Evolutionary conservation across 1,284 basidiomycete species (phyloP).

Genomic region (Trametes hirsuta): DNA sequence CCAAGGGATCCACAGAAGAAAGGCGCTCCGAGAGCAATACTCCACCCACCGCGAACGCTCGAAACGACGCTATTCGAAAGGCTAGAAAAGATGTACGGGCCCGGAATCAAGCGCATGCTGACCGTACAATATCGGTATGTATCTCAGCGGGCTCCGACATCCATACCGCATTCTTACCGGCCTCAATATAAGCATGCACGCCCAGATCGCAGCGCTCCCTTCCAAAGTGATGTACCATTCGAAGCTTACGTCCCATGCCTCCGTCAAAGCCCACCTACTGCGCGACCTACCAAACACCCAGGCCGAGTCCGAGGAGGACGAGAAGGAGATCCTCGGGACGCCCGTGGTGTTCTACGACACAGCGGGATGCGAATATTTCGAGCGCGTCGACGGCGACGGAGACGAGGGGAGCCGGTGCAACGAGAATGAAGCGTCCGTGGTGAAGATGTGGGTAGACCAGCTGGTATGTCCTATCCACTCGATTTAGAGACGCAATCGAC

Average conservation of each 20-base stretch:
- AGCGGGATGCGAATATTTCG: slow-evolving; percentile 89
- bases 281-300: slow-evolving; percentile 65
- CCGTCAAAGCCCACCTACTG: slow-evolving; percentile 76
- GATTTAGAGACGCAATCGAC: background rate
- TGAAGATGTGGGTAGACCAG: slow-evolving; percentile 79
- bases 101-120: slow-evolving; percentile 84
- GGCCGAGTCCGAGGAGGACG: slow-evolving; percentile 57
- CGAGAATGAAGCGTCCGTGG: slow-evolving; percentile 90
- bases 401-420: slow-evolving; percentile 91
- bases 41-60: slow-evolving; percentile 74
- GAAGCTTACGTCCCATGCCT: slow-evolving; percentile 70
- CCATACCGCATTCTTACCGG: background rate
- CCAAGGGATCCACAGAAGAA: slow-evolving; percentile 25
- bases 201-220: slow-evolving; percentile 86
- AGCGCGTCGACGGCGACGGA: slow-evolving; percentile 65
- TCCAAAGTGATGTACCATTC: slow-evolving; percentile 81
- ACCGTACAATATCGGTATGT: slow-evolving; percentile 78
- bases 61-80: slow-evolving; percentile 93
- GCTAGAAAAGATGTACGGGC: slow-evolving; percentile 85
- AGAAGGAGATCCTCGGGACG: slow-evolving; percentile 71
- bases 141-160: background rate
- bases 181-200: slow-evolving; percentile 73
- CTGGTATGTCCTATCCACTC: slow-evolving; percentile 54
- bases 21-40: slow-evolving; percentile 27
- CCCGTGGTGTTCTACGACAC: slow-evolving; percentile 96